Base-by-base conservation (phyloP, 345 rosid genomes). In the Anacardium occidentale region DNA sequence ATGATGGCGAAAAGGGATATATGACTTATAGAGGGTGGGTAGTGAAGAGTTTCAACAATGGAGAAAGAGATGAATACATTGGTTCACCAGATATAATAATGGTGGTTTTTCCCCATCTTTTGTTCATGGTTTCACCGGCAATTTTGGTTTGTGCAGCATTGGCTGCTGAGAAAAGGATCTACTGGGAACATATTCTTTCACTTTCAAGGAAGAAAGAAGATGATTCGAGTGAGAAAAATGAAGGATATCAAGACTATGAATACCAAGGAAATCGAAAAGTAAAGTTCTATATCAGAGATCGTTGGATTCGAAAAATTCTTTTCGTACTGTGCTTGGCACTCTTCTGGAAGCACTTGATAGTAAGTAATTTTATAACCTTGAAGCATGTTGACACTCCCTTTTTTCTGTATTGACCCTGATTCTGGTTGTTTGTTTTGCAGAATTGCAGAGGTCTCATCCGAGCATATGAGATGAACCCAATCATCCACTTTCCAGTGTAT, bases 11-110 rank as follows among this genome's bases (percentile, higher is more conserved):
- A 62, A 84, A 78, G 78, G 89, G 85, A 34, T 89, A 90, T 82
- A 90, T 94, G 98, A 90, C 95, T 67, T 86, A 85, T 56, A 85
- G 79, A 86, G 98, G 98, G 55, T 94, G 98, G 97, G 90, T 74
- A 5, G 85, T 92, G 24, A 81, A 80, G 66, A 77, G 76, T 70
- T 42, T 74, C 56, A 53, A 79, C 34, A 32, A 48, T 34, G 69
- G 66, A 29, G 77, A 50, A 79, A 84, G 74, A 10, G 89, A 82
- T 26, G 83, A 81, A 32, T 88, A 85, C 75, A 57, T 90, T 45
- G 98, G 97, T 67, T 83, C 76, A 74, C 97, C 97, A 0, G 97
- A 95, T 84, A 70, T 95, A 18, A 87, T 94, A 92, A 89, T 94
- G 62, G 66, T 92, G 52, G 94, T 92, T 77, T 81, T 94, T 76